Percentiles rank a stretch among this genome's conserved stretches.
Conservation (phyloP, 2,329 filamentous ascomycete species). For the Dendryphion nanum region DNA sequence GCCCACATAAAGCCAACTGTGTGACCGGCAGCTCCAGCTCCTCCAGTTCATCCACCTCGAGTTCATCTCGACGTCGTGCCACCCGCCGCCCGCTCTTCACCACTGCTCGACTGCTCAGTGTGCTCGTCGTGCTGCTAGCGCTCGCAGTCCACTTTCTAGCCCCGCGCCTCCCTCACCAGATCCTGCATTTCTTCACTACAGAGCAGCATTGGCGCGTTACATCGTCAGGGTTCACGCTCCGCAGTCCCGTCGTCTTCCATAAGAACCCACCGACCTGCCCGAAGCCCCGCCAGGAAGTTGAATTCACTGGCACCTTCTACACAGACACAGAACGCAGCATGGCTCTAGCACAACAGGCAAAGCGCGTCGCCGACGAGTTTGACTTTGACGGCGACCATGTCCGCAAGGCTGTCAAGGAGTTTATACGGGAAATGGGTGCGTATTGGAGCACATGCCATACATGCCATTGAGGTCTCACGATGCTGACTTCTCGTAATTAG, state of each 20-base stretch:
- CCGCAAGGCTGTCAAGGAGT: slow-evolving; percentile 79
- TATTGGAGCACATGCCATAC: slow-evolving; percentile 6
- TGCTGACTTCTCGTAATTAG: too few relatives aligned
- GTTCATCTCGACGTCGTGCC: background rate
- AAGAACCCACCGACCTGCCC: slow-evolving; percentile 28
- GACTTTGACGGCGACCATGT: slow-evolving; percentile 77
- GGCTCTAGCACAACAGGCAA: slow-evolving; percentile 66
- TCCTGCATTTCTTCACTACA: slow-evolving; percentile 24
- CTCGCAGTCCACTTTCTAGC: slow-evolving; percentile 35
- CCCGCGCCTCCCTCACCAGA: slow-evolving; percentile 34
- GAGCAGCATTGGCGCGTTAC: slow-evolving; percentile 22
- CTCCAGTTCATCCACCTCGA: background rate
- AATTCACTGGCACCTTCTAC: slow-evolving; percentile 35
- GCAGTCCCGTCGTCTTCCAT: slow-evolving; percentile 21
- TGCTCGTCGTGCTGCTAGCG: slow-evolving; percentile 33
- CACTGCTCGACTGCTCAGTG: slow-evolving; percentile 23
- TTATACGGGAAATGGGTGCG: slow-evolving; percentile 77
- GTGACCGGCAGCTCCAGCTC: background rate
- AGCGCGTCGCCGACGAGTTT: slow-evolving; percentile 79
- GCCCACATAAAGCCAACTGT: too few relatives aligned
- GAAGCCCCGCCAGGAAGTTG: slow-evolving; percentile 23
- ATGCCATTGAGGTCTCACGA: slow-evolving; percentile 3
- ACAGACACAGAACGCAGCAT: slow-evolving; percentile 44
- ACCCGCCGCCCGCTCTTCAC: slow-evolving; percentile 11
- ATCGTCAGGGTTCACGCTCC: slow-evolving; percentile 21